Percentiles rank a stretch among this genome's conserved stretches.
phyloP scores from a whole-genome alignment of 345 rosid species.

The Geranium brycei region DNA sequence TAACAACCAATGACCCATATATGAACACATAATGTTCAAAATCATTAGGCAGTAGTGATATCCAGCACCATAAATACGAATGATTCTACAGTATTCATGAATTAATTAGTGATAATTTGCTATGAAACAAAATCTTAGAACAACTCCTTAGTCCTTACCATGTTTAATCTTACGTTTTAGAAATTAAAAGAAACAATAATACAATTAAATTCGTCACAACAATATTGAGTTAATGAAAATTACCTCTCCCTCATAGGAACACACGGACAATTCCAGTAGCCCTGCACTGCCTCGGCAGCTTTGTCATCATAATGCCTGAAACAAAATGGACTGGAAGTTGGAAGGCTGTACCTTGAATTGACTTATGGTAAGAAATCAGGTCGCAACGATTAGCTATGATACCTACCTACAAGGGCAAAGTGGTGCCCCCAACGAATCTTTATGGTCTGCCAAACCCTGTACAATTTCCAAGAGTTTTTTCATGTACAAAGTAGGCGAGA shows the following conservation, averaged over 20 bases:
- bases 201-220: not conserved
- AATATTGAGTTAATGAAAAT: not conserved
- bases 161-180: not conserved
- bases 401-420: constrained; percentile 78
- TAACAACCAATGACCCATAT: too few species aligned
- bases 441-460: constrained; percentile 93
- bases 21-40: too few species aligned
- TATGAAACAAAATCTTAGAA: too few species aligned
- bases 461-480: constrained; percentile 8
- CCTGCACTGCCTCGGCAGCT: constrained; percentile 22
- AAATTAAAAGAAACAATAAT: not conserved
- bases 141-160: not conserved
- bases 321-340: constrained; percentile 4
- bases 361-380: not conserved
- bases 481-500: not conserved
- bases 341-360: not conserved
- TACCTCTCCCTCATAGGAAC: constrained; percentile 32
- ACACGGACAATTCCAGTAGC: constrained; percentile 30
- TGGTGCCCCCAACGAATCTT: constrained; percentile 82
- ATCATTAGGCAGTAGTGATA: too few species aligned
- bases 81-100: too few species aligned
- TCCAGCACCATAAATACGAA: too few species aligned
- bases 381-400: not conserved
- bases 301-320: constrained; percentile 70
- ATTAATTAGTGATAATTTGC: not conserved